These are phyloP conservation scores for Solanum corneliomulleri DNA, from an alignment of 257 asterid genomes.

Conservation along the genomic window DNA sequence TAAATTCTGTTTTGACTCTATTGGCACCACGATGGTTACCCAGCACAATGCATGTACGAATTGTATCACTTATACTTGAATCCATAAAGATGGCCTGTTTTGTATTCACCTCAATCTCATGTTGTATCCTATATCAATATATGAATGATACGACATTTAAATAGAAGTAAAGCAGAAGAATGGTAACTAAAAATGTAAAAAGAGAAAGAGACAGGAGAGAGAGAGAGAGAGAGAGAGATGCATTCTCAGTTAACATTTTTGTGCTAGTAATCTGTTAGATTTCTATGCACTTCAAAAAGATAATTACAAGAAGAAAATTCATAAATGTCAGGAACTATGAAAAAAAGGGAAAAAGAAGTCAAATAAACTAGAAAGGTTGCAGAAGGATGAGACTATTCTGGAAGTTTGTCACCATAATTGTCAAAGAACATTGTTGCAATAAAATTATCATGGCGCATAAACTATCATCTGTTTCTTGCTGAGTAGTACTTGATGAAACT, in stretches of 20 bases:
- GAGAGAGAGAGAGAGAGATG: background rate
- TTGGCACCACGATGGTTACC: slow-evolving; percentile 82
- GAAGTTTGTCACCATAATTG: background rate
- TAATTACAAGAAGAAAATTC: background rate
- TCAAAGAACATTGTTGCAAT: background rate
- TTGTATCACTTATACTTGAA: slow-evolving; percentile 93
- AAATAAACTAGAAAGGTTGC: background rate
- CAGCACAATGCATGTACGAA: slow-evolving; percentile 85
- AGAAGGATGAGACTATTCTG: background rate
- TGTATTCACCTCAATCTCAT: slow-evolving; percentile 66
- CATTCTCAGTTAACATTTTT: background rate
- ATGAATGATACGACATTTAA: background rate
- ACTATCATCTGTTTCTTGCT: background rate
- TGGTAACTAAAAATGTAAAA: background rate
- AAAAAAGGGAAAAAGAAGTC: background rate
- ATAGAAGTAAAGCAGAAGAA: background rate
- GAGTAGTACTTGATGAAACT: background rate
- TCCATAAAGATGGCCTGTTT: slow-evolving; percentile 92
- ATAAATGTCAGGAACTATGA: background rate
- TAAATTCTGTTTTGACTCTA: slow-evolving; percentile 71
- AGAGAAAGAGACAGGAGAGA: background rate
- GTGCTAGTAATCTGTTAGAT: background rate
- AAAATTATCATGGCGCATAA: background rate
- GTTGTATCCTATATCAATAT: slow-evolving; percentile 55
- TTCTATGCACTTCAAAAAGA: background rate